These are phyloP conservation scores for Tylopilus sp. DNA, from an alignment of 768 basidiomycete species.

Conservation along the genomic window DNA sequence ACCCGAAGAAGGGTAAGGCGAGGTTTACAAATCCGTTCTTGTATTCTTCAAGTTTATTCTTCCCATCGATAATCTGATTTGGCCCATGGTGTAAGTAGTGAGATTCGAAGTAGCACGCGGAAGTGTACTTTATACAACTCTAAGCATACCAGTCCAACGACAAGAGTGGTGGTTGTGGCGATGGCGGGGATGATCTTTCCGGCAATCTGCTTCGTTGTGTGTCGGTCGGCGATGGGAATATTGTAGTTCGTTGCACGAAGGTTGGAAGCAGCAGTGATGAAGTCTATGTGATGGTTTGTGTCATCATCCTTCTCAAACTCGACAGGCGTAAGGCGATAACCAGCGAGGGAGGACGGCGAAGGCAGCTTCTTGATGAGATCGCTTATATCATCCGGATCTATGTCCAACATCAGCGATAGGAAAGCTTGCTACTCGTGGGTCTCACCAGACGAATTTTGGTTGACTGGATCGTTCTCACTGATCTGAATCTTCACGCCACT, in stretches of 20 bases:
- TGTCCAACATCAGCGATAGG: conserved; percentile 4
- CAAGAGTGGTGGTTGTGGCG: conserved; percentile 95
- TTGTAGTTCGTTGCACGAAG: conserved; percentile 93
- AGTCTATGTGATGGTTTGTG: conserved; percentile 96
- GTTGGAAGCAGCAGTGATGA: conserved; percentile 97
- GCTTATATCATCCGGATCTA: conserved; percentile 49
- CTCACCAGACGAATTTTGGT: conserved; percentile 41
- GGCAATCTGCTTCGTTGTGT: conserved; percentile 95
- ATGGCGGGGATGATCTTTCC: conserved; percentile 99
- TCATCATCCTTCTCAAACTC: conserved; percentile 99
- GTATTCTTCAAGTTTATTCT: conserved; percentile 89
- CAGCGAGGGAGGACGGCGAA: conserved; percentile 85
- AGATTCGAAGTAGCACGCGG: background rate
- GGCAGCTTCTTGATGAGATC: conserved; percentile 71
- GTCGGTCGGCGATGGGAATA: conserved; percentile 81
- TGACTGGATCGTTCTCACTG: conserved; percentile 86
- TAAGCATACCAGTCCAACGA: conserved; percentile 92
- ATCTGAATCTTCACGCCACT: conserved; percentile 92
- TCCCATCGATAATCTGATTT: conserved; percentile 86
- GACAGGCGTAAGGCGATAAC: conserved; percentile 93
- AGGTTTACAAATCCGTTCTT: conserved; percentile 99
- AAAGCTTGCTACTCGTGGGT: background rate
- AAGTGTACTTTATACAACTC: conserved; percentile 88
- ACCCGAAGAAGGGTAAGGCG: conserved; percentile 97
- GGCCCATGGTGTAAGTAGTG: background rate